Conservation (phyloP, 306 rosid species). For the Potentilla sterilis region DNA sequence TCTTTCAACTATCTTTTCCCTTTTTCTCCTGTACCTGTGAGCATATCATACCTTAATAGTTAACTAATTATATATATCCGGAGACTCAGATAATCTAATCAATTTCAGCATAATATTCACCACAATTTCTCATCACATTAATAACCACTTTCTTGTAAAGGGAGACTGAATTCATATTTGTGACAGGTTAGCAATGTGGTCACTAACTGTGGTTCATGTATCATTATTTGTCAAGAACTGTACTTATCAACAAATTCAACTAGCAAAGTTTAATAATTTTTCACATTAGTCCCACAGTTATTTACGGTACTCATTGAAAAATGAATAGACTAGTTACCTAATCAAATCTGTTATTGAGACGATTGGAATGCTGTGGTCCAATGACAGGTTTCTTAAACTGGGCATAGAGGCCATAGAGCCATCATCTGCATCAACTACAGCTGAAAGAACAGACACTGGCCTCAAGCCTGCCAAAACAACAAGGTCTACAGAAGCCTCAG, state of each 20-base stretch:
- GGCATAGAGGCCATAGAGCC: slow-evolving; percentile 71
- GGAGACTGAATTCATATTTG: background rate
- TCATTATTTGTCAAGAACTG: background rate
- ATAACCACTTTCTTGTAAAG: background rate
- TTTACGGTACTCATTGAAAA: background rate
- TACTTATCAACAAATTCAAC: background rate
- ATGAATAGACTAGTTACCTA: slow-evolving; percentile 35
- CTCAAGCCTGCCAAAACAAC: slow-evolving; percentile 64
- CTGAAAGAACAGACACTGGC: slow-evolving; percentile 68
- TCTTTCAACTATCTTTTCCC: slow-evolving; percentile 81
- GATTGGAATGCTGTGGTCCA: slow-evolving; percentile 49
- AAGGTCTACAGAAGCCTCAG: slow-evolving; percentile 83
- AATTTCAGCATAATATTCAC: background rate
- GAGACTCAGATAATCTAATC: background rate
- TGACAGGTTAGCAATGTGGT: background rate
- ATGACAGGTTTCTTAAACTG: slow-evolving; percentile 49
- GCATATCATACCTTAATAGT: slow-evolving; percentile 9
- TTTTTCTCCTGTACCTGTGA: slow-evolving; percentile 72
- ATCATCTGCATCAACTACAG: slow-evolving; percentile 54
- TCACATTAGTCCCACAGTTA: background rate
- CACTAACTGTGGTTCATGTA: background rate
- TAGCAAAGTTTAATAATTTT: background rate
- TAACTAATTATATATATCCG: background rate
- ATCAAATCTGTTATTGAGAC: slow-evolving; percentile 86
- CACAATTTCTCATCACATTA: background rate